Base-by-base conservation (phyloP, 768 basidiomycete genomes). In the Rhizopogon sp. region DNA sequence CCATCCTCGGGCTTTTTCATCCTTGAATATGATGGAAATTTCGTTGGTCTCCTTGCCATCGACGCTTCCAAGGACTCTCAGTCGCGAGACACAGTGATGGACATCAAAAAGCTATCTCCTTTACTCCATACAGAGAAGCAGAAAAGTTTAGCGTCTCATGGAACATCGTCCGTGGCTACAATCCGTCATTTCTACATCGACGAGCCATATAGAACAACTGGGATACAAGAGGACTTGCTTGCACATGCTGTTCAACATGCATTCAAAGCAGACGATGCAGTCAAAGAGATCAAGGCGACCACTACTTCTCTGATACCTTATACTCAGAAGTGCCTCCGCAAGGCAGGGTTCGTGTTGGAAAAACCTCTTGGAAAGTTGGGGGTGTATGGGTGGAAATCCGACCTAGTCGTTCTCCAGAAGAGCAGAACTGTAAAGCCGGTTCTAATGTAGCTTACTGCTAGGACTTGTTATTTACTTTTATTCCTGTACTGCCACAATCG, bases 171-270 rank as follows among this genome's bases (percentile, higher is more conserved):
- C 41, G 74, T 75, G n/a, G 90, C 84, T 10, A 70, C 75, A 16
- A 83, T 92, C 60, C 84, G 88, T 31, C 90, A 92, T 65, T 85
- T 90, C 68, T 85, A 81, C 60, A 79, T 88, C 25, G 85, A 88
- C 40, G 84, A 85, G 59, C 73, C 71, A 14, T 91, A 81, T 61
- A 80, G 87, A 49, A 60, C 60, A 7, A 70, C 79, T 22, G 74
- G 74, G 11, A 74, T 88, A 42, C 87, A 90, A 64, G 70, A 80
- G 16, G 89, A 91, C 63, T 65, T 92, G 29, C 71, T 92, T 7
- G 64, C 73, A n/a, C 75, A 82, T 62, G 87, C 85, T 0, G 64
- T 84, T 25, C 66, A 73, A 33, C 75, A 79, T 53, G 79, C 82
- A n/a, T 90, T 92, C 65, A 65, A 72, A 11, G 62, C 69, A 8